These are phyloP conservation scores for Amoebophrya sp. DNA, from an alignment of 169 alveolate species.

Conservation along the genomic window DNA sequence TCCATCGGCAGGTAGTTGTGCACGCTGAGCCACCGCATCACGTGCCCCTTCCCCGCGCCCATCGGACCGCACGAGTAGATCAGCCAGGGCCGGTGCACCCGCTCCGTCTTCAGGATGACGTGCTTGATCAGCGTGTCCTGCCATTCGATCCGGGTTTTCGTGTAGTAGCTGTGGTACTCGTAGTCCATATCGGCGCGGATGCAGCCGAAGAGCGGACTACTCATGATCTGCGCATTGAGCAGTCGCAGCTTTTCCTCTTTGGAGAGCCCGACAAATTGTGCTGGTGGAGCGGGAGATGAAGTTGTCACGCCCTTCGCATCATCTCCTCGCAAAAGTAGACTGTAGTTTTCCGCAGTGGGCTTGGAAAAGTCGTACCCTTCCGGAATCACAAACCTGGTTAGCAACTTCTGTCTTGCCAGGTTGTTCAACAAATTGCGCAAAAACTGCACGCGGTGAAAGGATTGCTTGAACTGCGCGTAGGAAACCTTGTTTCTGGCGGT, in stretches of 20 bases:
- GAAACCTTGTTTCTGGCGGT: not conserved
- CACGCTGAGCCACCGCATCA: slow-evolving; percentile 2
- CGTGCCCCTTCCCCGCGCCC: slow-evolving; percentile 9
- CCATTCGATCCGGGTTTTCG: not conserved
- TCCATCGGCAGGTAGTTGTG: not conserved
- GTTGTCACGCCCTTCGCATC: not conserved
- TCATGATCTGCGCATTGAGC: not conserved
- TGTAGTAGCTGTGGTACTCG: not conserved
- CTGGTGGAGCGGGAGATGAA: not conserved
- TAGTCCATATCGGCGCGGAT: not conserved
- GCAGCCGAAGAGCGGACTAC: not conserved
- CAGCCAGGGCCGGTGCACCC: not conserved
- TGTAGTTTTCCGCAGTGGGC: not conserved
- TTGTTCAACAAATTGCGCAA: not conserved
- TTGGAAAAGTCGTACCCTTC: not conserved
- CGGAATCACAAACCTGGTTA: not conserved
- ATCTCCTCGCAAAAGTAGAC: not conserved
- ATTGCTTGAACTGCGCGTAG: not conserved
- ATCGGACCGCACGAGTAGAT: not conserved
- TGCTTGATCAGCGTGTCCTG: not conserved
- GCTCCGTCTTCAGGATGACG: not conserved
- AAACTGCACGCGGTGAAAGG: not conserved
- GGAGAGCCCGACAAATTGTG: not conserved
- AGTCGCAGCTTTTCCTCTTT: not conserved
- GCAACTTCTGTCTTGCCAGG: not conserved